phyloP scores from a whole-genome alignment of 2,329 filamentous ascomycete species.

The Exophiala spinifera region DNA sequence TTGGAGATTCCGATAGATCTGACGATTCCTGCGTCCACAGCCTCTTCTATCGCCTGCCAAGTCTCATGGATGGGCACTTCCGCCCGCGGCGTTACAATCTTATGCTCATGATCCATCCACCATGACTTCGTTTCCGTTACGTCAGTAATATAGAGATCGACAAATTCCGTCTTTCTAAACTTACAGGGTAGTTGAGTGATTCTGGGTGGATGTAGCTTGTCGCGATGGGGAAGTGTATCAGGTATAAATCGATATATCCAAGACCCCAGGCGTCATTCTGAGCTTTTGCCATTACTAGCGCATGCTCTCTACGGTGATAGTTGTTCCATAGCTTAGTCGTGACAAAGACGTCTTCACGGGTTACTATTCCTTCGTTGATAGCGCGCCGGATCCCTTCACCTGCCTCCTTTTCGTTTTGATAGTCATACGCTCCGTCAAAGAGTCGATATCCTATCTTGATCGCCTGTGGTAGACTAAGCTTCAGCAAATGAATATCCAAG shows the following conservation, averaged over 20 bases:
- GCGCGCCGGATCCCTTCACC: conserved; percentile 74
- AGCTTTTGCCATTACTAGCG: conserved; percentile 70
- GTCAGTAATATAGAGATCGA: no score
- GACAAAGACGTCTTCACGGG: conserved; percentile 84
- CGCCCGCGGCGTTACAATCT: conserved; percentile 56
- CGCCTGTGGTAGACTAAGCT: no score
- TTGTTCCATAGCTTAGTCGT: conserved; percentile 92
- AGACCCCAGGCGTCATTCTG: conserved; percentile 79
- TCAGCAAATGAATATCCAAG: no score
- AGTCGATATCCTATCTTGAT: conserved; percentile 61
- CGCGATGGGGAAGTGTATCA: conserved; percentile 85
- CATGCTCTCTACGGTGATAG: conserved; percentile 77
- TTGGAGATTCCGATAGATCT: conserved; percentile 78
- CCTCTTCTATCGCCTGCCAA: conserved; percentile 74
- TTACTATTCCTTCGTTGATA: conserved; percentile 76
- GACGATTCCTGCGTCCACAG: conserved; percentile 66
- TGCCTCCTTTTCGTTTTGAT: conserved; percentile 76
- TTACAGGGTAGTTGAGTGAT: conserved; percentile 68
- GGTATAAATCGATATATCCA: conserved; percentile 87
- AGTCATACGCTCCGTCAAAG: conserved; percentile 65
- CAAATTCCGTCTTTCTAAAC: not conserved
- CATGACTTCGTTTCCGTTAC: conserved; percentile 49
- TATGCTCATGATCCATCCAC: conserved; percentile 60
- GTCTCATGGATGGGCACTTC: conserved; percentile 53
- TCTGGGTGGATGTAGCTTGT: conserved; percentile 80